Evolutionary conservation across 371 early-diverging fungal genomes (phyloP).

Genomic region (Circinella minor): DNA sequence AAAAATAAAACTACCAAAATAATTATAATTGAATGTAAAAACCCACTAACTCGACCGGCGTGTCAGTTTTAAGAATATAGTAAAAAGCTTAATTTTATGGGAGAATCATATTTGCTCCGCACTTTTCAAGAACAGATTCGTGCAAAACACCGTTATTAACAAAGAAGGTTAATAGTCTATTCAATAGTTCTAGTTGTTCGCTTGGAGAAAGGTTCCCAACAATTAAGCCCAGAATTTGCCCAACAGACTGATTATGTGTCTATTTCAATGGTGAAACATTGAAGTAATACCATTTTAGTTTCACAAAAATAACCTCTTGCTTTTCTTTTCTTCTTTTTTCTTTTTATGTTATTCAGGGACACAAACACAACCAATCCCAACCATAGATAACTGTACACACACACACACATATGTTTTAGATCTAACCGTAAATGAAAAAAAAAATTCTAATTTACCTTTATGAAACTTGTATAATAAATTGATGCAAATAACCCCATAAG

Average conservation of each 20-base stretch:
- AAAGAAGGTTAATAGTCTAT: constrained; percentile 60
- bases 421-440: no score
- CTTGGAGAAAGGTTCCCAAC: constrained; percentile 51
- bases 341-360: background rate
- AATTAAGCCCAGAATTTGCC: constrained; percentile 53
- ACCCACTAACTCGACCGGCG: constrained; percentile 15
- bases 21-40: no score
- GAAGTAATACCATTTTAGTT: constrained; percentile 4
- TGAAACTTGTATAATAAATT: constrained; percentile 91
- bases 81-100: constrained; percentile 8
- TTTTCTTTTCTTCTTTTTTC: background rate
- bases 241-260: constrained; percentile 56
- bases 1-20: background rate
- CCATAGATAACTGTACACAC: background rate
- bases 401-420: background rate
- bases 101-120: constrained; percentile 36
- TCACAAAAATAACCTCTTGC: background rate
- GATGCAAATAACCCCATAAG: constrained; percentile 96
- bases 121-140: constrained; percentile 39
- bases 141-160: constrained; percentile 62
- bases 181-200: constrained; percentile 65
- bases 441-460: constrained; percentile 53
- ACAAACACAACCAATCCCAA: no score
- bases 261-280: constrained; percentile 12
- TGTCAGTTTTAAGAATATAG: constrained; percentile 1